Evolutionary conservation across 192 early-diverging fungal species (phyloP), one percentile per base, ranked within the genome.

Genomic region (Entrophospora sp.): DNA sequence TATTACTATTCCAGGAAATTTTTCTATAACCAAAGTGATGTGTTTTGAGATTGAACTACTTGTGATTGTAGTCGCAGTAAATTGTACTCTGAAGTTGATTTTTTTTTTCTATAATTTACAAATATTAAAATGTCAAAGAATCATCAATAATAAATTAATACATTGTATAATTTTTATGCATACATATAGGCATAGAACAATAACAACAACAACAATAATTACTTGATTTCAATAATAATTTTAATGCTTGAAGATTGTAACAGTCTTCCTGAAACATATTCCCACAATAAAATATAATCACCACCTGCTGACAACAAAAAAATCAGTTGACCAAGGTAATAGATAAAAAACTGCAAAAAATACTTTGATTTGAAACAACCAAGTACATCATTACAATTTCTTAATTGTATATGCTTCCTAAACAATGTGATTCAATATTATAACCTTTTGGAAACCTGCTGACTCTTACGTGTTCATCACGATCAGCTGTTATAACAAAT

Each of bases 391-490:
- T 27, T 13, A 5, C 34, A 65, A 42, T n/a, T n/a, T n/a, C n/a
- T n/a, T n/a, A n/a, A n/a, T n/a, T n/a, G n/a, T n/a, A n/a, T n/a
- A n/a, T 7, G 36, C 71, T 76, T 81, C 95, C 96, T 16, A 99
- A 75, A 43, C 91, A 91, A 73, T 88, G 97, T 4, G 81, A 75
- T 67, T 92, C 82, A 70, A 99, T 95, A 64, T 89, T 92, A 71
- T 92, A 94, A 0, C 87, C 79, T 57, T 89, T 88, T 22, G 97
- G 97, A 71, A 87, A 98, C 31, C 78, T 76, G 57, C 91, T 93
- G n/a, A 99, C 78, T 8, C 97, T 88, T 61, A 99, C 87, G 74
- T 99, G 95, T 67, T 99, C 97, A 76, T 99, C 97, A 25, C 97
- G 89, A 72, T 99, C 97, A 45, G 89, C 84, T 12, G 97, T 95